Base-by-base conservation (phyloP, 768 basidiomycete genomes). In the Tylopilus sp. region DNA sequence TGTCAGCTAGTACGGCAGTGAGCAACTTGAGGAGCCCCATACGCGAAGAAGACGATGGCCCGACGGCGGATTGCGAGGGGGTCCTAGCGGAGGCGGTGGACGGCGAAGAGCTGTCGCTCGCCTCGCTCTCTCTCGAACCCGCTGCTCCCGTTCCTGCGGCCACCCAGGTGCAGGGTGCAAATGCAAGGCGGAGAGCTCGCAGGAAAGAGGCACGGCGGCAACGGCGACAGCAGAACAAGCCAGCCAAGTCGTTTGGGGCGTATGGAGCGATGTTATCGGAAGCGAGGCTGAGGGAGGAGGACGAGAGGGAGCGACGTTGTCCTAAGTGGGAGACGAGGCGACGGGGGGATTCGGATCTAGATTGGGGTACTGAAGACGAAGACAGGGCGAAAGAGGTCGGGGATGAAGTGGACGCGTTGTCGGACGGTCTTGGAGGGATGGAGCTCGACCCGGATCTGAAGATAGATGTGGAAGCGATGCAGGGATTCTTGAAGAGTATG, bases 331-430 rank as follows among this genome's bases (percentile, higher is more conserved):
- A 73, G n/a, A 76, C 83, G 57, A 71, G 81, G 65, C 76, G 86
- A 46, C 69, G 73, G 40, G 85, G 76, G 0, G 86, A 86, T 63
- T 85, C 84, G 26, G 89, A 89, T 62, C 54, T 89, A 13, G 82
- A 87, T 38, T 87, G 83, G 83, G 85, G 83, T 2, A 78, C 76
- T 42, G 72, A 65, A 5, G 74, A 72, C 14, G 75, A 70, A 10
- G 74, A 62, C 9, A 74, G 10, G 8, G 59, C 45, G 16, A 22
- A 8, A 13, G 49, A 29, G 2, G 46, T 44, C 13, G 65, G 51
- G 7, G 69, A 69, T 42, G 70, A 41, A 8, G 61, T 67, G 52
- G 65, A 71, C 28, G 58, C 63, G 34, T 46, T 71, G 38, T 71
- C 69, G 42, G 59, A 55, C 21, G 63, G 48, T 22, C 64, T 68